Conservation (phyloP, 2,329 filamentous ascomycete genomes). For the Macrophomina pseudophaseolina region DNA sequence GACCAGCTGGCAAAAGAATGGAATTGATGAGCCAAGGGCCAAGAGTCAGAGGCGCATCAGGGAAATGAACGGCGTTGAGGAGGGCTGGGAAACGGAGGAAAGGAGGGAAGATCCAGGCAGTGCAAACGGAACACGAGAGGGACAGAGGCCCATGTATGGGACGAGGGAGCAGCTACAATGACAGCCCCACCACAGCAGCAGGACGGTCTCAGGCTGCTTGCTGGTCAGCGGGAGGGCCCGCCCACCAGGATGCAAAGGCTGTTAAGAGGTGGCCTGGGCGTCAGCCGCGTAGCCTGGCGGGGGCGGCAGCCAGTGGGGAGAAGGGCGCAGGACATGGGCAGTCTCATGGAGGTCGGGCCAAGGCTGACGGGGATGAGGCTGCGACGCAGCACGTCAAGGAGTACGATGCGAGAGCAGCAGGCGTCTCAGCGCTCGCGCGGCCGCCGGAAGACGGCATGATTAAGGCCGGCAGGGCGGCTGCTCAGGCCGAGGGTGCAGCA, state of each 20-base stretch:
- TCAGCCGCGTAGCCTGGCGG: constrained; percentile 3
- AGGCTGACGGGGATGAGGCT: constrained; percentile 37
- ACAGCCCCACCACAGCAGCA: constrained; percentile 16
- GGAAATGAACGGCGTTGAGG: constrained; percentile 12
- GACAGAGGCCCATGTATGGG: constrained; percentile 11
- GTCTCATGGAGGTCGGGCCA: constrained; percentile 45
- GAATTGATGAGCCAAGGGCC: constrained; percentile 5
- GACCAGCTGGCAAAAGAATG: constrained; percentile 20
- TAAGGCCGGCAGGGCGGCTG: neutral
- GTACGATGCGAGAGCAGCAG: constrained; percentile 35
- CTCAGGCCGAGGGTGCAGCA: constrained; percentile 3
- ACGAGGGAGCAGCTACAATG: neutral
- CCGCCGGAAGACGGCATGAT: neutral
- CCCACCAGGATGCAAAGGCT: constrained; percentile 30
- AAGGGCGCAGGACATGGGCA: constrained; percentile 30
- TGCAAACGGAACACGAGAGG: constrained; percentile 13
- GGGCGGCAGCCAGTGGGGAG: constrained; percentile 29
- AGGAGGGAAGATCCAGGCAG: neutral
- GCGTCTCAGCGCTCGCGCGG: constrained; percentile 19
- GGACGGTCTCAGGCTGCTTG: constrained; percentile 1
- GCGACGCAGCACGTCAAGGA: constrained; percentile 41
- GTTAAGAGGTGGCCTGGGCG: constrained; percentile 4
- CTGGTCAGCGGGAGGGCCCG: constrained; percentile 21
- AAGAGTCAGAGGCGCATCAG: constrained; percentile 10
- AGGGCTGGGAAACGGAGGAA: constrained; percentile 5